Evolutionary conservation across 768 basidiomycete genomes (phyloP), one percentile per base, ranked within the genome.

Genomic region (Sarcodon sp.): DNA sequence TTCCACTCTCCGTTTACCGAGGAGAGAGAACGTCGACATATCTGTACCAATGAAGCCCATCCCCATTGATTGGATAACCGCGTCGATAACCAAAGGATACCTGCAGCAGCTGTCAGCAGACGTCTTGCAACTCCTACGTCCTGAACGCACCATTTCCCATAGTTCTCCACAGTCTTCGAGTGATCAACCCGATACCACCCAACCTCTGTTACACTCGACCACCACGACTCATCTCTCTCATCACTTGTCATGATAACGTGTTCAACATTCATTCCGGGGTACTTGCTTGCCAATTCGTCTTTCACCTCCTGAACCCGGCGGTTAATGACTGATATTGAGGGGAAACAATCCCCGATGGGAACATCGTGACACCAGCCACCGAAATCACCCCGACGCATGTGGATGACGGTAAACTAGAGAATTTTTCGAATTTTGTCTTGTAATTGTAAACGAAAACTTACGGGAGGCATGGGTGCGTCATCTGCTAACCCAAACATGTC

Each of bases 41-140:
- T 81, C 73, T 1, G 83, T 86, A 7, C 83, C 86, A 11, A 88
- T 75, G 55, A 87, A 80, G 1, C 83, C 86, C 9, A 68, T 59
- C 16, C 77, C 83, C 35, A 64, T 65, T 0, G 81, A 80, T 55
- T 87, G 86, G 49, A 85, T 74, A 7, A 75, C 77, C 3, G 82
- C 80, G 56, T 87, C 84, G 45, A 87, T 71, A 45, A 87, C 62
- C n/a, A 82, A 64, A 10, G 83, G 80, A 60, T 83, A 80, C 81
- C 83, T 83, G 54, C 16, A 15, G 43, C 45, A 39, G 44, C 7
- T 16, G 45, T 10, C 34, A 34, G 33, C 34, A 36, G 38, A 10
- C 43, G 32, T 16, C 10, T 13, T 16, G 33, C 12, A 36, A 8
- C 21, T 31, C 18, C 13, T 5, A 16, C 39, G 15, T 12, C 21